These are phyloP conservation scores for Pyrus pyrifolia DNA, from an alignment of 306 rosid genomes.

Conservation along the genomic window DNA sequence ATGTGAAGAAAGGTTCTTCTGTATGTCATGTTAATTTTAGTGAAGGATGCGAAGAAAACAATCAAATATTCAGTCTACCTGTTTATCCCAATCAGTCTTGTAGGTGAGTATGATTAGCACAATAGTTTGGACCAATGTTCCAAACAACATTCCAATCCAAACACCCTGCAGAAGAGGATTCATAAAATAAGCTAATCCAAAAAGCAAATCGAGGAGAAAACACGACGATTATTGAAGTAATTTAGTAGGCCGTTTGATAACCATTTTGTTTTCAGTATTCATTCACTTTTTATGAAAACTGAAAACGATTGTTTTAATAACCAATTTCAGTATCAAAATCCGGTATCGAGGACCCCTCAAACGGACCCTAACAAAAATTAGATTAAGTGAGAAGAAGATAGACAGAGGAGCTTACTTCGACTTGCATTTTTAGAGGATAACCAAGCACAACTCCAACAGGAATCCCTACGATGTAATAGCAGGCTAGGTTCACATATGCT, in stretches of 20 bases:
- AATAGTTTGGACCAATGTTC: conserved; percentile 49
- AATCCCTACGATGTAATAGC: conserved; percentile 47
- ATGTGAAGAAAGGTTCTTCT: not conserved
- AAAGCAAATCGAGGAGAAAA: not conserved
- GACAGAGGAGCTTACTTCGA: conserved; percentile 19
- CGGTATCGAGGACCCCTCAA: not conserved
- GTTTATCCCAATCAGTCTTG: conserved; percentile 59
- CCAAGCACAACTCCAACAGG: conserved; percentile 48
- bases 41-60: not conserved
- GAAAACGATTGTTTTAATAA: too few species aligned
- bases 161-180: conserved; percentile 36
- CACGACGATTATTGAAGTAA: not conserved
- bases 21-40: not conserved
- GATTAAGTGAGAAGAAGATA: not conserved
- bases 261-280: too few species aligned
- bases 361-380: too few species aligned
- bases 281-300: too few species aligned
- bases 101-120: conserved; percentile 28
- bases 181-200: not conserved
- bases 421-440: conserved; percentile 22
- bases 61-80: conserved; percentile 21
- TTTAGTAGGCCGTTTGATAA: not conserved
- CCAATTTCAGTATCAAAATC: too few species aligned
- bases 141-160: conserved; percentile 64
- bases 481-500: conserved; percentile 49